Conservation (phyloP, 192 early-diverging fungal species). For the Backusella tarrabulga region DNA sequence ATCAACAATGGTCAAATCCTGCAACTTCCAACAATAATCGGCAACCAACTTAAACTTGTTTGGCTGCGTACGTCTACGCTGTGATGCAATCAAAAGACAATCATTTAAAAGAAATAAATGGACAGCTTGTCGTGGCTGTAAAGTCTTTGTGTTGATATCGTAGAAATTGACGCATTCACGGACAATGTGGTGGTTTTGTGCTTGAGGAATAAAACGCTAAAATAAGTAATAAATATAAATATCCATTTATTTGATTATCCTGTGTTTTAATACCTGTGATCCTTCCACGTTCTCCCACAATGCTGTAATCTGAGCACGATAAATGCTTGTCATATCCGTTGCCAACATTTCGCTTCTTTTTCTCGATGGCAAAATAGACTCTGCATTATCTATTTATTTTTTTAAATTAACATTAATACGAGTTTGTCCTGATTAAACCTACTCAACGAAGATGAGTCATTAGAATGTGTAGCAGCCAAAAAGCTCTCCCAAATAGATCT, state of each 20-base stretch:
- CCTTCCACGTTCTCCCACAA: slow-evolving; percentile 61
- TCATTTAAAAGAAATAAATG: slow-evolving; percentile 86
- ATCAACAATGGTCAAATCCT: slow-evolving; percentile 83
- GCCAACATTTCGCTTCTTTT: slow-evolving; percentile 31
- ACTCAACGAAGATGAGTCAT: slow-evolving; percentile 32
- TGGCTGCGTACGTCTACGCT: slow-evolving; percentile 67
- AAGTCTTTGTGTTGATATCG: slow-evolving; percentile 77
- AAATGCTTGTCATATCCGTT: slow-evolving; percentile 52
- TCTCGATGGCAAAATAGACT: slow-evolving; percentile 21
- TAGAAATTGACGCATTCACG: slow-evolving; percentile 68
- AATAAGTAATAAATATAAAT: neutral
- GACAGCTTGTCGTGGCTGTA: slow-evolving; percentile 73
- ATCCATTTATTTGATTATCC: too few species aligned
- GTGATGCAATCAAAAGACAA: slow-evolving; percentile 73
- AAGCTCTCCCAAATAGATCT: slow-evolving; percentile 49
- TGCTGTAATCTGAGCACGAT: slow-evolving; percentile 54
- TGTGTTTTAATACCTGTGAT: slow-evolving; percentile 44
- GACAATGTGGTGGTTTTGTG: slow-evolving; percentile 67
- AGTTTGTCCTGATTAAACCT: neutral
- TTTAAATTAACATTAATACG: slow-evolving; percentile 15
- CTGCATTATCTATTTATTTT: neutral
- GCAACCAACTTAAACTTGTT: slow-evolving; percentile 68
- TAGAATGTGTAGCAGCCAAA: slow-evolving; percentile 33
- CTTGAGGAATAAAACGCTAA: slow-evolving; percentile 68
- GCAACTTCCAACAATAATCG: slow-evolving; percentile 74